These are phyloP conservation scores for Exobasidium cylindrosporum DNA, from an alignment of 1,284 basidiomycete species.

Conservation along the genomic window DNA sequence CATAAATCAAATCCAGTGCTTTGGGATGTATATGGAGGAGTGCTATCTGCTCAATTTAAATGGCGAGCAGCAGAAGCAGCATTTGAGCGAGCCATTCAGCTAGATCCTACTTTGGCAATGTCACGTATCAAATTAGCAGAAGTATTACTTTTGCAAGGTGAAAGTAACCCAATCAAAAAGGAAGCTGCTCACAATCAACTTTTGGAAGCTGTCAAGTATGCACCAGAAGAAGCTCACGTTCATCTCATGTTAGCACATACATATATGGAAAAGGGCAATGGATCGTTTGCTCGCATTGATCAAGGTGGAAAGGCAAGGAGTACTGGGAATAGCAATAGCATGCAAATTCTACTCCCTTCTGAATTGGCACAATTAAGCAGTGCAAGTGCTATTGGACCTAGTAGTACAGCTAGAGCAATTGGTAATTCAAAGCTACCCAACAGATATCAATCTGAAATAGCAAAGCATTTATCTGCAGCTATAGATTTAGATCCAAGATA, in stretches of 20 bases:
- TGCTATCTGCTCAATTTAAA: conserved; percentile 27
- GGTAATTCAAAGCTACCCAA: conserved; percentile 12
- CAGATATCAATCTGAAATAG: conserved; percentile 14
- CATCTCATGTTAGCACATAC: conserved; percentile 50
- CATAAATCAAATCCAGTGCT: conserved; percentile 43
- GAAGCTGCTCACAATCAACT: conserved; percentile 43
- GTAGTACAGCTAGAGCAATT: conserved; percentile 3
- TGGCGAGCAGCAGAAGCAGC: conserved; percentile 10
- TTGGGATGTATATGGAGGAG: conserved; percentile 32
- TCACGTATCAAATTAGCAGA: conserved; percentile 26
- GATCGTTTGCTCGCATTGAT: conserved; percentile 28
- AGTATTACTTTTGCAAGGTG: neutral
- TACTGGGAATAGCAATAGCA: neutral
- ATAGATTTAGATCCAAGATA: conserved; percentile 15
- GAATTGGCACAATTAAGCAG: neutral
- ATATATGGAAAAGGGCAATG: conserved; percentile 51
- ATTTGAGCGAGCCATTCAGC: conserved; percentile 20
- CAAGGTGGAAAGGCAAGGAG: neutral
- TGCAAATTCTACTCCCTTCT: neutral
- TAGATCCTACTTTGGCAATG: conserved; percentile 23
- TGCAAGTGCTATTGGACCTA: neutral
- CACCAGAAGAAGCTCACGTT: conserved; percentile 45
- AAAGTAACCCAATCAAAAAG: conserved; percentile 21
- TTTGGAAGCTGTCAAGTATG: conserved; percentile 35
- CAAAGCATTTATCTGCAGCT: conserved; percentile 11